Conservation (phyloP, 768 basidiomycete genomes). For the Kwoniella dejecticola region DNA sequence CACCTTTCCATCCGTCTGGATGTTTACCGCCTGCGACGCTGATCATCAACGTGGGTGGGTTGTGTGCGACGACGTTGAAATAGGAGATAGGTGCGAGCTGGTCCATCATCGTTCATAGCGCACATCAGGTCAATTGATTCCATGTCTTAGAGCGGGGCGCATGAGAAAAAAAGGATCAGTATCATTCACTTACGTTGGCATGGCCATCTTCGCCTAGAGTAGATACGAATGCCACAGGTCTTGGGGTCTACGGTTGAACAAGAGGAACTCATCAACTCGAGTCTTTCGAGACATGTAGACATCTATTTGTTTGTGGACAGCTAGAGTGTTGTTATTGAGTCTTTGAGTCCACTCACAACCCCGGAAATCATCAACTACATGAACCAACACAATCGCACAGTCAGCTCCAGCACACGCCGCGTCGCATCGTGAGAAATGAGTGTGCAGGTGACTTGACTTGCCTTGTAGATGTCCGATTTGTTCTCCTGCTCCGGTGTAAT, state of each 20-base stretch:
- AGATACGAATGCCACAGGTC: slow-evolving; percentile 29
- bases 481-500: slow-evolving; percentile 23
- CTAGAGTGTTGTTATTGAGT: too few species aligned
- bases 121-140: too few species aligned
- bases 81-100: slow-evolving; percentile 58
- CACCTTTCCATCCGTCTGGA: slow-evolving; percentile 36
- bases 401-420: too few species aligned
- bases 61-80: slow-evolving; percentile 66
- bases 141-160: too few species aligned
- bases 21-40: slow-evolving; percentile 58
- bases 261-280: too few species aligned
- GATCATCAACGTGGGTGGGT: slow-evolving; percentile 69
- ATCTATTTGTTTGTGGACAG: too few species aligned
- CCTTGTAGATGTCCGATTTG: slow-evolving; percentile 22
- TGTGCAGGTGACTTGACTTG: not conserved
- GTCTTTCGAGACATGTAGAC: too few species aligned
- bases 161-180: too few species aligned
- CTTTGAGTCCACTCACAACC: slow-evolving; percentile 16
- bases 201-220: slow-evolving; percentile 20
- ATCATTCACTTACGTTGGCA: slow-evolving; percentile 42
- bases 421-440: too few species aligned
- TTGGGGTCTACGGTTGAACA: slow-evolving; percentile 27
- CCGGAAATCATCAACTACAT: slow-evolving; percentile 30
- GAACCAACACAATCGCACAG: not conserved
- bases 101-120: too few species aligned